A percentile compares a stretch with the other conserved stretches of the same genome.
Conservation (phyloP, 2,329 filamentous ascomycete genomes). For the Fusarium sarcochroum region DNA sequence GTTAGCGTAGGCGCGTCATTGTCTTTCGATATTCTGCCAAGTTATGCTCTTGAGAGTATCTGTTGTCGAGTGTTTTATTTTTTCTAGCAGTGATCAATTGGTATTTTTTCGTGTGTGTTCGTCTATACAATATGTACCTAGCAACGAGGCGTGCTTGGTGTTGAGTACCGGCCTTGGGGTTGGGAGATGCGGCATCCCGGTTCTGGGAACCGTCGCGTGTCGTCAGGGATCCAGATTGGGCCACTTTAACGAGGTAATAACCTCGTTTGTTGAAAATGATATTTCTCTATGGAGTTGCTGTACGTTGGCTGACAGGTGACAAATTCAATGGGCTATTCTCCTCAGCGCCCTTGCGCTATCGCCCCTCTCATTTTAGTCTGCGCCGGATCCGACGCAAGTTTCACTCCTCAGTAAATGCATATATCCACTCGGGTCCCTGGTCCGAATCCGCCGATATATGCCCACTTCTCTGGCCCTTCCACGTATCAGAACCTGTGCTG, state of each 20-base stretch:
- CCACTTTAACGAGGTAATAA: slow-evolving; percentile 17
- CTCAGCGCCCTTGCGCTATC: not conserved
- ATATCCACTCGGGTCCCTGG: slow-evolving; percentile 29
- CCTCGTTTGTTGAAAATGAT: slow-evolving; percentile 6
- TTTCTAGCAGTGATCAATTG: not conserved
- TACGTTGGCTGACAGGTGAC: not conserved
- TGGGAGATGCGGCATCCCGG: slow-evolving; percentile 29
- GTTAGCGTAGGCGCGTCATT: slow-evolving; percentile 25
- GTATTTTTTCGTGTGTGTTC: not conserved
- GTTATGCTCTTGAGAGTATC: not conserved
- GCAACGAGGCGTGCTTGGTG: slow-evolving; percentile 6
- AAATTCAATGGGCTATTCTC: slow-evolving; percentile 9
- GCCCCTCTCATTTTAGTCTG: slow-evolving; percentile 13
- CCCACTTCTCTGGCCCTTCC: not conserved
- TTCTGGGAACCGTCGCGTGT: slow-evolving; percentile 42
- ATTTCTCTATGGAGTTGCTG: not conserved
- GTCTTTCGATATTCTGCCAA: slow-evolving; percentile 1
- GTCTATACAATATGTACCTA: slow-evolving; percentile 4
- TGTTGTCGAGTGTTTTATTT: not conserved
- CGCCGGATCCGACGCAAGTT: slow-evolving; percentile 7
- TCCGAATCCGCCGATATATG: slow-evolving; percentile 26
- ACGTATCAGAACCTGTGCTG: slow-evolving; percentile 27
- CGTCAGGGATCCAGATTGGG: slow-evolving; percentile 24
- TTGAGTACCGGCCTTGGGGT: slow-evolving; percentile 14
- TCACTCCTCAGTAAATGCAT: slow-evolving; percentile 18